phyloP scores from a whole-genome alignment of 2,329 filamentous ascomycete genomes.

The Achaetomium macrosporum region DNA sequence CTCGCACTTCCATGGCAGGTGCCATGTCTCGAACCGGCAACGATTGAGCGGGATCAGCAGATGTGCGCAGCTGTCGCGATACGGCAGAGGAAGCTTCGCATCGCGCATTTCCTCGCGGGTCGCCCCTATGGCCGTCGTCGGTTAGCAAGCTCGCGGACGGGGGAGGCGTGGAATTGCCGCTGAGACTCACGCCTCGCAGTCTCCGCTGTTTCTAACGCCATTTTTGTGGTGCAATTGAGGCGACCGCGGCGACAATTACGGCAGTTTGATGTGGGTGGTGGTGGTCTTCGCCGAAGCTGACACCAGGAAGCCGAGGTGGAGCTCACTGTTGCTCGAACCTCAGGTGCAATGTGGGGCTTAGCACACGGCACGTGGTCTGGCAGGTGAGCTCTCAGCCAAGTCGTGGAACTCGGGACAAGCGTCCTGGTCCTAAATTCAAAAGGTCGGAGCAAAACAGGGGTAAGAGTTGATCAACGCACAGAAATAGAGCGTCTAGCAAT shows the following conservation, averaged over 20 bases:
- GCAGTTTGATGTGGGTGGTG: slow-evolving; percentile 14
- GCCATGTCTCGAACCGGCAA: slow-evolving; percentile 87
- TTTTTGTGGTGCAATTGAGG: slow-evolving; percentile 25
- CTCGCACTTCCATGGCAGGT: slow-evolving; percentile 96
- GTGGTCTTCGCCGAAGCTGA: slow-evolving; percentile 7
- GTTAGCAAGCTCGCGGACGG: slow-evolving; percentile 7
- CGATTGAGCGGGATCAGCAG: slow-evolving; percentile 93
- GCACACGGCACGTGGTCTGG: neutral
- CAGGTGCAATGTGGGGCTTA: neutral
- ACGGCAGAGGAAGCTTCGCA: slow-evolving; percentile 78
- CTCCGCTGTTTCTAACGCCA: slow-evolving; percentile 21
- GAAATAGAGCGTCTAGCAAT: no score
- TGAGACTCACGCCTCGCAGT: slow-evolving; percentile 21
- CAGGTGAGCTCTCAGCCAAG: no score
- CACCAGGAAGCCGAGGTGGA: slow-evolving; percentile 13
- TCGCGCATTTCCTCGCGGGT: slow-evolving; percentile 91
- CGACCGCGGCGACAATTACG: slow-evolving; percentile 25
- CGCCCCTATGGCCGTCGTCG: slow-evolving; percentile 49
- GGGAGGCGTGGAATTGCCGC: neutral
- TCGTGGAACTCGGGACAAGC: no score
- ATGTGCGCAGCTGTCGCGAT: slow-evolving; percentile 93
- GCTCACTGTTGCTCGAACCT: slow-evolving; percentile 1
- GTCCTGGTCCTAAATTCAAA: no score
- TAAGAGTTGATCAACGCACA: no score
- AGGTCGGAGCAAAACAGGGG: no score